These are phyloP conservation scores for Elaeagnus macrophylla DNA, from an alignment of 306 rosid species.

Conservation along the genomic window DNA sequence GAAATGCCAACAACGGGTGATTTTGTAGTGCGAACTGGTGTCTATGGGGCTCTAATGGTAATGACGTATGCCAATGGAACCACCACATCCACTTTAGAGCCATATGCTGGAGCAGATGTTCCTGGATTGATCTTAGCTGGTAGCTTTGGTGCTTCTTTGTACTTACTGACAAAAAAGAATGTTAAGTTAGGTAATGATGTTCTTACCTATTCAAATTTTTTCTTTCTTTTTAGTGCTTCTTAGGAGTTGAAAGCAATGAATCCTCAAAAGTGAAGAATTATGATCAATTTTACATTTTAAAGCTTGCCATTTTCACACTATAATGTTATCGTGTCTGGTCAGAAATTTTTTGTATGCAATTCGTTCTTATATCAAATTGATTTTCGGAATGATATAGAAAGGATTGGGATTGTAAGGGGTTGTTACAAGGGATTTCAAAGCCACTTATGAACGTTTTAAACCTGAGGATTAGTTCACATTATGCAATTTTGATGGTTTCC, in stretches of 20 bases:
- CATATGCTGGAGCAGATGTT: constrained; percentile 73
- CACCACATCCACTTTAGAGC: constrained; percentile 34
- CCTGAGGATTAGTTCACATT: no score
- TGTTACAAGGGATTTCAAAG: no score
- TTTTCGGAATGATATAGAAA: no score
- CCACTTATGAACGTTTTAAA: no score
- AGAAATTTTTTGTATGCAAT: no score
- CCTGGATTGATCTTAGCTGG: constrained; percentile 98
- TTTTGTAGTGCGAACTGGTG: constrained; percentile 84
- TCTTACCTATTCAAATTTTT: constrained; percentile 1
- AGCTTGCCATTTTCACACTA: not conserved
- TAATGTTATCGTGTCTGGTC: not conserved
- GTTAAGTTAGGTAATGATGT: constrained; percentile 66
- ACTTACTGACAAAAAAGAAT: constrained; percentile 86
- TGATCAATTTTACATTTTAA: not conserved
- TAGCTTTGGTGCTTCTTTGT: constrained; percentile 97
- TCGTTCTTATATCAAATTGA: no score
- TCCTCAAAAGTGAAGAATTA: constrained; percentile 1
- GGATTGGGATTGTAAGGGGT: no score
- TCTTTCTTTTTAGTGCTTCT: constrained; percentile 7
- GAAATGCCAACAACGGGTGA: constrained; percentile 70
- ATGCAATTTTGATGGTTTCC: no score
- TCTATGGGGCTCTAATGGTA: constrained; percentile 85
- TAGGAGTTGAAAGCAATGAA: constrained; percentile 7
- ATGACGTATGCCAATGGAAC: constrained; percentile 68